Evolutionary conservation across 495 filamentous ascomycete genomes (phyloP), one percentile per base, ranked within the genome.

Genomic region (Xylaria venustula): DNA sequence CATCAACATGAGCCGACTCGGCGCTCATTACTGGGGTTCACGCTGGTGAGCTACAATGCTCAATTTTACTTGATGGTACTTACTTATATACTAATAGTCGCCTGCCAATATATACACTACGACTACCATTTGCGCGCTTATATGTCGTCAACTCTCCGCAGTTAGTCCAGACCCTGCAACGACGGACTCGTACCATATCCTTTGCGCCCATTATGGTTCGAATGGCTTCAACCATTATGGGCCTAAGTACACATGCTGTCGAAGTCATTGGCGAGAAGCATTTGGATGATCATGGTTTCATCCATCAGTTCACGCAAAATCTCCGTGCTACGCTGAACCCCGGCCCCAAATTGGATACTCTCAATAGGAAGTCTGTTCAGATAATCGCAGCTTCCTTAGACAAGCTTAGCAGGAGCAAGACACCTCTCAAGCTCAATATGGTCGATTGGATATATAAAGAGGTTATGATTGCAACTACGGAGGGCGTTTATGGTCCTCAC

Each of bases 391-490:
- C 36, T 5, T 68, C 49, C 12, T 45, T 71, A 1, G 50, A 69
- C 15, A 44, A 32, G 23, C 56, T 67, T 26, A 25, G 22, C 25
- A 34, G 11, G 30, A 7, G n/a, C 2, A 17, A 30, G 26, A 25
- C 22, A 14, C 2, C 15, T 34, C 2, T 59, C n/a, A 25, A 19
- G 2, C n/a, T 69, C n/a, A 46, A 67, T 12, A 17, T 76, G 17
- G 71, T 65, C 41, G 32, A 47, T 19, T 77, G 74, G 74, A 54
- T 72, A 7, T 55, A 68, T 20, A 50, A 63, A 6, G 60, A 64
- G 26, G 61, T 71, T 20, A 63, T 68, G 3, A 40, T 71, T 3
- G 70, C 68, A 7, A 65, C 68, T 0, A 67, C 68, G 1, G 67
- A 68, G 20, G 60, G 63, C 7, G 49, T 73, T 11, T 75, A 71